phyloP scores from a whole-genome alignment of 2,329 filamentous ascomycete genomes.

The Colletotrichum sp. region DNA sequence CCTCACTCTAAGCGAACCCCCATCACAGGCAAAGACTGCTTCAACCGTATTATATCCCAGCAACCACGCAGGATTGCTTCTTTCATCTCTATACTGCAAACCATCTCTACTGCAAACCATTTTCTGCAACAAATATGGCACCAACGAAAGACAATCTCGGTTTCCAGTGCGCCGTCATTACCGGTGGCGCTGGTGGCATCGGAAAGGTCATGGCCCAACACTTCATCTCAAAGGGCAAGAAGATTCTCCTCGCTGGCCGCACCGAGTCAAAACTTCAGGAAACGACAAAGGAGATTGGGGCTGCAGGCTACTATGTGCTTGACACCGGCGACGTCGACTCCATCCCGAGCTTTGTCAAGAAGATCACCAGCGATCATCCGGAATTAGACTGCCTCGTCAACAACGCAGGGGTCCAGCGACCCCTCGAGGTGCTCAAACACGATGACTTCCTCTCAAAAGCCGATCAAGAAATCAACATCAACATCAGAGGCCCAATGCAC shows the following conservation, averaged over 20 bases:
- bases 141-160: conserved; percentile 25
- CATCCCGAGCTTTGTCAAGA: conserved; percentile 49
- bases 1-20: neutral
- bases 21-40: fast-evolving
- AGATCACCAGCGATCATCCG: conserved; percentile 51
- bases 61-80: neutral
- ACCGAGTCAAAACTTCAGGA: conserved; percentile 58
- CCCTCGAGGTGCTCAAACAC: conserved; percentile 47
- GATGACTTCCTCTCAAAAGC: conserved; percentile 53
- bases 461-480: conserved; percentile 63
- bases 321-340: conserved; percentile 52
- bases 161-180: conserved; percentile 52
- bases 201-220: conserved; percentile 53
- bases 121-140: neutral
- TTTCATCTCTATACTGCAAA: neutral
- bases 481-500: conserved; percentile 64
- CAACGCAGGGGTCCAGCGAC: conserved; percentile 63
- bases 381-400: conserved; percentile 61
- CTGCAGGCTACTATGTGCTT: conserved; percentile 54
- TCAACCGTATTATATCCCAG: fast-evolving
- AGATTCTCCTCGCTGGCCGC: conserved; percentile 57
- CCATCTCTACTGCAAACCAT: neutral
- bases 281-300: conserved; percentile 47
- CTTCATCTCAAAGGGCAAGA: conserved; percentile 50
- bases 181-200: conserved; percentile 57